A percentile compares a stretch with the other conserved stretches of the same genome.
Conservation (phyloP, 345 rosid genomes). For the Fremontodendron californicum region DNA sequence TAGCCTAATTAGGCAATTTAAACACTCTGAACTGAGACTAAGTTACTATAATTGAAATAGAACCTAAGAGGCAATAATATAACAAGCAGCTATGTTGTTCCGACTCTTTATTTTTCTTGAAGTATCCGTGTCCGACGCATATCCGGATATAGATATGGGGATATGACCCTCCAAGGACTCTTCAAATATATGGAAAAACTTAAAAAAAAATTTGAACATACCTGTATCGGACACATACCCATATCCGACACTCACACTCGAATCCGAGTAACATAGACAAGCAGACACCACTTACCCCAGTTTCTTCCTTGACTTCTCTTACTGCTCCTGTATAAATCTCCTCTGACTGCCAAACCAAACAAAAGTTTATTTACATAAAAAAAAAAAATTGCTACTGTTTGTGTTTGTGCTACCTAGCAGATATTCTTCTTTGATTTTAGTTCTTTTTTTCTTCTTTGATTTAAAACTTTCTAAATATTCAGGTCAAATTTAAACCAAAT, state of each 20-base stretch:
- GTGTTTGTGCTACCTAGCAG: neutral
- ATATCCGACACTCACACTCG: no score
- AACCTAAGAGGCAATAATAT: neutral
- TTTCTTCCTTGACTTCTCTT: slow-evolving; percentile 96
- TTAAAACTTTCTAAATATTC: neutral
- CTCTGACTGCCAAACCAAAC: slow-evolving; percentile 52
- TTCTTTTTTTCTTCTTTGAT: neutral
- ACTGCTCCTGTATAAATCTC: slow-evolving; percentile 84
- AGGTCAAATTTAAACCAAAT: neutral
- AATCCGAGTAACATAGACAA: no score
- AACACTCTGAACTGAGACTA: neutral
- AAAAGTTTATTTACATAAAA: neutral
- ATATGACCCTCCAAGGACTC: no score
- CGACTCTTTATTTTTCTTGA: no score
- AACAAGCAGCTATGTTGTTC: no score
- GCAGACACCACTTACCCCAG: slow-evolving; percentile 58
- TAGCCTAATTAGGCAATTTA: neutral
- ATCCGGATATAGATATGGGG: no score
- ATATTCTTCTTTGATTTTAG: neutral
- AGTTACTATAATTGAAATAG: neutral
- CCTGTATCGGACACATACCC: no score
- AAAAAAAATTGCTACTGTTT: neutral
- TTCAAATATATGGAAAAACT: no score
- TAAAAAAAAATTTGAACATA: no score
- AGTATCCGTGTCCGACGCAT: no score